Evolutionary conservation across 495 filamentous ascomycete species (phyloP).

Genomic region (Thozetella sp.): DNA sequence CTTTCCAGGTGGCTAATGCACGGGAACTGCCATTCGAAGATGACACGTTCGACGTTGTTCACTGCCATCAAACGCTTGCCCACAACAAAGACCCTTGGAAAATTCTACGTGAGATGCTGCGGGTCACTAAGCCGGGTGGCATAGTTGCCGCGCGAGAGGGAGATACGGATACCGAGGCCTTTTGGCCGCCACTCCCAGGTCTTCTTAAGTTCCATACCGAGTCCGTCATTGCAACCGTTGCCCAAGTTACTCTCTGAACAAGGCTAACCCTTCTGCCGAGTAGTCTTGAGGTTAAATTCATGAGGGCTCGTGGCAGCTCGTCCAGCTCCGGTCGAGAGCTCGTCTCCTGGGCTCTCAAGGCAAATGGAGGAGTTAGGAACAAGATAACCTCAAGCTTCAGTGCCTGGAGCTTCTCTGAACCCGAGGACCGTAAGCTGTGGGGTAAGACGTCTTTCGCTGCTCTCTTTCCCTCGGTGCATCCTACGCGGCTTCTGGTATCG

Average conservation of each 20-base stretch:
- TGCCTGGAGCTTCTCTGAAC: slow-evolving; percentile 29
- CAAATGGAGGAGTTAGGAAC: slow-evolving; percentile 28
- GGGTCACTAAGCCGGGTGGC: slow-evolving; percentile 40
- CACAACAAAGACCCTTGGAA: slow-evolving; percentile 34
- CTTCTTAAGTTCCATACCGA: slow-evolving; percentile 30
- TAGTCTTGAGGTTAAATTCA: slow-evolving; percentile 15
- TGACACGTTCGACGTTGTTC: neutral
- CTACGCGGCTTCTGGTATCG: no score
- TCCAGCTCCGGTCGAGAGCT: slow-evolving; percentile 30
- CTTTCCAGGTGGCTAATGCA: neutral
- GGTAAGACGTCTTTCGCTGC: no score
- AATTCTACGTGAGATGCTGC: slow-evolving; percentile 40
- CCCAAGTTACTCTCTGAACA: no score
- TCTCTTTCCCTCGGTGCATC: no score
- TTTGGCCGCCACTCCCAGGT: slow-evolving; percentile 27
- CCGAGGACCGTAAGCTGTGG: slow-evolving; percentile 24
- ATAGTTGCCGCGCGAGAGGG: slow-evolving; percentile 40
- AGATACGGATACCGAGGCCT: slow-evolving; percentile 27
- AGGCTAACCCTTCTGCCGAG: no score
- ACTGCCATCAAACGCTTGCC: slow-evolving; percentile 36
- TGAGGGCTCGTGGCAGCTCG: slow-evolving; percentile 24
- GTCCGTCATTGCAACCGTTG: no score
- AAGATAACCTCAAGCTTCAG: slow-evolving; percentile 28
- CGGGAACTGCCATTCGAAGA: neutral
- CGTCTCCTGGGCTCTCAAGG: slow-evolving; percentile 36